Conservation (phyloP, 2,329 filamentous ascomycete genomes). For the Drechslera avenae region DNA sequence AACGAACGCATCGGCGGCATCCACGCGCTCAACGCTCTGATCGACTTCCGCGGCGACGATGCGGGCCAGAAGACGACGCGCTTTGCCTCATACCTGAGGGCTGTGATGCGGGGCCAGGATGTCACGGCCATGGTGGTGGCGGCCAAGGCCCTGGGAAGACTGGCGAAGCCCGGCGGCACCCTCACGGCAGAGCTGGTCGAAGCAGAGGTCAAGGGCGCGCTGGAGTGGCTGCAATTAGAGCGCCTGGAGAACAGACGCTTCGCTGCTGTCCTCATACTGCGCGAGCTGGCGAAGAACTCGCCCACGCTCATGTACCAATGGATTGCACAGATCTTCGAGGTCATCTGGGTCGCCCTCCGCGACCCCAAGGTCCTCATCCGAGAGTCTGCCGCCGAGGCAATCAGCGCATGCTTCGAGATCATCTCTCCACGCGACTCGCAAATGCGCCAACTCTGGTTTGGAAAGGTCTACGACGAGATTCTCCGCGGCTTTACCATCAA, state of each 20-base stretch:
- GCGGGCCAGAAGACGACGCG: slow-evolving; percentile 90
- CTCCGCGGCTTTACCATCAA: slow-evolving; percentile 74
- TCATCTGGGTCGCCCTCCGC: slow-evolving; percentile 92
- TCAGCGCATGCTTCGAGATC: slow-evolving; percentile 94
- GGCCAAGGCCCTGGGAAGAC: slow-evolving; percentile 83
- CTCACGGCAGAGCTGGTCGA: slow-evolving; percentile 95
- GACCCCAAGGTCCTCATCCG: slow-evolving; percentile 91
- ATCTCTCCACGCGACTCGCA: slow-evolving; percentile 90
- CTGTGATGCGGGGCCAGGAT: slow-evolving; percentile 87
- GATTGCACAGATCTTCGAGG: slow-evolving; percentile 91
- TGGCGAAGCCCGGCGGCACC: slow-evolving; percentile 90
- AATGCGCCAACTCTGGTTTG: slow-evolving; percentile 86
- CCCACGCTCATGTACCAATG: slow-evolving; percentile 95
- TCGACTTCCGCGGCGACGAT: slow-evolving; percentile 96
- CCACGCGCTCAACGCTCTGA: slow-evolving; percentile 86
- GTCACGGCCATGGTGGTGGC: slow-evolving; percentile 89
- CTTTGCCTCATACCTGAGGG: slow-evolving; percentile 88
- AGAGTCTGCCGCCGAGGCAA: slow-evolving; percentile 87
- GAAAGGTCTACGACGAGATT: slow-evolving; percentile 86
- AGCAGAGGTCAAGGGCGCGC: slow-evolving; percentile 91
- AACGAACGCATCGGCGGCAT: slow-evolving; percentile 90
- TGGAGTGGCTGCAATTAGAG: slow-evolving; percentile 97
- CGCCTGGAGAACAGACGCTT: slow-evolving; percentile 91
- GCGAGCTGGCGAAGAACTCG: slow-evolving; percentile 89
- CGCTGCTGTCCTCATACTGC: slow-evolving; percentile 86